Evolutionary conservation across 306 rosid species (phyloP), one percentile per base, ranked within the genome.

Genomic region (Casuarina cunninghamiana): DNA sequence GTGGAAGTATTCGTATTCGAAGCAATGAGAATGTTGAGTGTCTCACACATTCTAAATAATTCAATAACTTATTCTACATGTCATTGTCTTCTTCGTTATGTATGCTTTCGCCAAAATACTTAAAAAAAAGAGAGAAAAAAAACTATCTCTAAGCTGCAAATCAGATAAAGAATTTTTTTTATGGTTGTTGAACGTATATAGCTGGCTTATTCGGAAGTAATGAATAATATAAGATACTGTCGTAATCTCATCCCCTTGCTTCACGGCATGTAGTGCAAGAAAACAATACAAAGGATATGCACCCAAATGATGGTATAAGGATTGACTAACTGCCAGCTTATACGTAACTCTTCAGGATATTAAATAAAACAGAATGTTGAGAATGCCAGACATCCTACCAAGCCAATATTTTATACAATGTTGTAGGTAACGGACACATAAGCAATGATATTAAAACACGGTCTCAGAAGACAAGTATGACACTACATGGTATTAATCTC

Each of bases 251-350:
- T 53, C 83, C 44, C 69, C 83, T 78, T 37, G 66, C 62, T 80
- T 76, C 57, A 66, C 58, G 83, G 60, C 84, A 86, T 84, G 89
- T 73, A 83, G 55, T 75, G 81, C 75, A 78, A 86, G 75, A 55
- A 73, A 75, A 49, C 51, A 82, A 49, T 48, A 48, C 53, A 42
- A 80, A 53, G 50, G 12, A 12, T 44, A 75, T 79, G 44, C n/a
- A 54, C 60, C 58, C 57, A 71, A 68, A 74, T 67, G 48, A 62
- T 49, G 70, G 10, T 78, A 78, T 37, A 51, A 69, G 79, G 75
- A 83, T 90, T 86, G 84, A 87, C 88, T 16, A 55, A 16, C 71
- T 66, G 71, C 61, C 45, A 74, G 69, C 61, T 78, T 74, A 85
- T 80, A 81, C 55, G 50, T 32, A 77, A 43, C 17, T 83, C 70